Evolutionary conservation across 1,284 basidiomycete species (phyloP).

Genomic region (Ustilago cynodontis): DNA sequence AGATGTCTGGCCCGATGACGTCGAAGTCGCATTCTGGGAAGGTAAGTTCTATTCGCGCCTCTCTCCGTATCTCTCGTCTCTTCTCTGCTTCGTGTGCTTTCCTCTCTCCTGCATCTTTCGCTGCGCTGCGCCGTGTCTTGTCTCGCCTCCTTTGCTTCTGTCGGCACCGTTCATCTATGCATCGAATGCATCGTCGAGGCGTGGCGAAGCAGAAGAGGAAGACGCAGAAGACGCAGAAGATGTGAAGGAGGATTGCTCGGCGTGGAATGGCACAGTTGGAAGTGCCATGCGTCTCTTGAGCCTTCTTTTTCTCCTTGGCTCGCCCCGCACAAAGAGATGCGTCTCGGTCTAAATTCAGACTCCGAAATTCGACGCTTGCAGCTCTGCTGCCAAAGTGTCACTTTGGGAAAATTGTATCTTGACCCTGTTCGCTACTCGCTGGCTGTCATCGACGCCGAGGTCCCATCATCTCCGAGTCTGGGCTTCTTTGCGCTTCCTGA

Average conservation of each 20-base stretch:
- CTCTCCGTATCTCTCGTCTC: not conserved
- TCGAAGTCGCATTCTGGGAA: constrained; percentile 71
- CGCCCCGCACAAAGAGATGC: constrained; percentile 14
- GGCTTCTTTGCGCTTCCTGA: not conserved
- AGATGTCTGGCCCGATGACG: constrained; percentile 71
- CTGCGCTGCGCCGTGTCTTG: not conserved
- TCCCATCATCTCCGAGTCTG: constrained; percentile 23
- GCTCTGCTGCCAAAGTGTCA: constrained; percentile 4
- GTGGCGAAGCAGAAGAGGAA: not conserved
- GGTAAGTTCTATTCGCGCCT: constrained; percentile 53
- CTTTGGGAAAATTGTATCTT: constrained; percentile 15
- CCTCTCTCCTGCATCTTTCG: not conserved
- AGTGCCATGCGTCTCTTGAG: constrained; percentile 6
- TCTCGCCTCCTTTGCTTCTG: not conserved
- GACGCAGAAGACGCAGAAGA: too few relatives aligned
- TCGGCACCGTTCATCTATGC: not conserved
- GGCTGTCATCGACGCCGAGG: constrained; percentile 32
- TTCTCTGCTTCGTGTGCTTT: not conserved
- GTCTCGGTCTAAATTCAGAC: constrained; percentile 33
- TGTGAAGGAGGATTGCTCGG: not conserved
- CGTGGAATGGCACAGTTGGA: constrained; percentile 24
- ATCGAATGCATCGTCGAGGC: not conserved
- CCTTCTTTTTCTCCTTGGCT: not conserved
- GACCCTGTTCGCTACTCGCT: not conserved
- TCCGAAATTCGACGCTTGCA: constrained; percentile 29